phyloP scores from a whole-genome alignment of 1,139 yeast genomes.

The Taphrina sp. region DNA sequence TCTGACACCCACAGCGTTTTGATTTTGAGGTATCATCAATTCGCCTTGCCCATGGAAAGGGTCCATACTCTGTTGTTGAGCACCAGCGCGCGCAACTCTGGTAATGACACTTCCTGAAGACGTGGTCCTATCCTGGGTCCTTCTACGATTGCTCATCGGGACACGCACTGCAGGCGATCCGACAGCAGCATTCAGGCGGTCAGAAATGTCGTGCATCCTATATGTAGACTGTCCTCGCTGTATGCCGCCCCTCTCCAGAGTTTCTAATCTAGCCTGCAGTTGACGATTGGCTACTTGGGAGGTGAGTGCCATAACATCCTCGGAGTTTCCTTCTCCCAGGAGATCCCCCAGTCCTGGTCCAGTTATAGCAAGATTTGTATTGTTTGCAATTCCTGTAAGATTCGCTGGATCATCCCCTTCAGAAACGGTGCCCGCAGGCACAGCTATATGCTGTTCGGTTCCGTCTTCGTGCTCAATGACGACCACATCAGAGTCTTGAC shows the following conservation, averaged over 20 bases:
- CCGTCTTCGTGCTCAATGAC: constrained; percentile 16
- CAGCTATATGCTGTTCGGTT: constrained; percentile 11
- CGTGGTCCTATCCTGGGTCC: constrained; percentile 1
- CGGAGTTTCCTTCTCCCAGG: constrained; percentile 16
- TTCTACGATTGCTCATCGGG: too few relatives aligned
- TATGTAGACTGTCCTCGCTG: constrained; percentile 8
- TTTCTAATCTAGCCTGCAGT: constrained; percentile 6
- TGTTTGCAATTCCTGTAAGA: constrained; percentile 4
- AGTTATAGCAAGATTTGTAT: constrained; percentile 9
- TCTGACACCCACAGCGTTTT: background rate
- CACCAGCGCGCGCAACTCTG: constrained; percentile 4
- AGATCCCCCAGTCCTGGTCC: constrained; percentile 21
- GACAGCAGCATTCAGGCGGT: too few relatives aligned
- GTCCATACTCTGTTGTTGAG: constrained; percentile 4
- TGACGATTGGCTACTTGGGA: constrained; percentile 7
- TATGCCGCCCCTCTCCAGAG: constrained; percentile 2
- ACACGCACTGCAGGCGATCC: too few relatives aligned
- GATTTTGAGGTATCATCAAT: background rate
- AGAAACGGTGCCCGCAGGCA: constrained; percentile 9
- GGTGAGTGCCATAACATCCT: constrained; percentile 11
- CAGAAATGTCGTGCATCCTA: constrained; percentile 12
- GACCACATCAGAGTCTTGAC: constrained; percentile 21
- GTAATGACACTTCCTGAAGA: background rate
- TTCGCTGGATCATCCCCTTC: constrained; percentile 15
- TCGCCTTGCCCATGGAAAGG: constrained; percentile 7